Evolutionary conservation across 306 rosid species (phyloP).

Genomic region (Argentina anserina): DNA sequence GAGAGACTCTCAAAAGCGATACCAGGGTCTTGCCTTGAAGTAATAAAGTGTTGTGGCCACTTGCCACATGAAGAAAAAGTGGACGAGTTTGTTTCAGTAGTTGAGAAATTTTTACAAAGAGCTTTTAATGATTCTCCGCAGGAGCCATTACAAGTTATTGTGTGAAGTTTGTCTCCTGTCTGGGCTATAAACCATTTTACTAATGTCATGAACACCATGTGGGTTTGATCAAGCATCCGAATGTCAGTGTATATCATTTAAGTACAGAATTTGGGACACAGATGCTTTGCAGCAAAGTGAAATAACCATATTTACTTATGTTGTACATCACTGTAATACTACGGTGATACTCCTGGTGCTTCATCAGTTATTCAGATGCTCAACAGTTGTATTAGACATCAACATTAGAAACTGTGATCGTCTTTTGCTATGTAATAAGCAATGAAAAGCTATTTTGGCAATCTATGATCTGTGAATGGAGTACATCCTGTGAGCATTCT

Average conservation of each 20-base stretch:
- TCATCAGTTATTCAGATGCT: neutral
- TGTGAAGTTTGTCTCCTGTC: neutral
- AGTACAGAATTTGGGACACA: neutral
- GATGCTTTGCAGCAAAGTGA: neutral
- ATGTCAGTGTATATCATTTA: neutral
- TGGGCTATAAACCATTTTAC: neutral
- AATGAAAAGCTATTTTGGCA: neutral
- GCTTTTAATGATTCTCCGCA: conserved; percentile 36
- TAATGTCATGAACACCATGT: neutral
- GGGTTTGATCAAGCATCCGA: neutral
- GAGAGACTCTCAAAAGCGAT: conserved; percentile 75
- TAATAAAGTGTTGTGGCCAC: conserved; percentile 84
- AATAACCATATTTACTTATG: neutral
- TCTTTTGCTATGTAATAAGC: neutral
- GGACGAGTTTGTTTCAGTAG: conserved; percentile 64
- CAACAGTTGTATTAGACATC: neutral
- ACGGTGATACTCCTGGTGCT: neutral
- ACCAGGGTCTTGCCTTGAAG: conserved; percentile 66
- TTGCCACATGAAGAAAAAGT: conserved; percentile 89
- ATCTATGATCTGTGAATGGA: conserved; percentile 6
- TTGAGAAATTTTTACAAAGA: conserved; percentile 60
- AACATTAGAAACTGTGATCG: neutral
- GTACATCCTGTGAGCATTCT: neutral
- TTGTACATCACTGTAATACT: neutral
- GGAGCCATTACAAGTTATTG: conserved; percentile 27